These are phyloP conservation scores for Sarocladiaceae sp. DNA, from an alignment of 2,329 filamentous ascomycete genomes.

Conservation along the genomic window DNA sequence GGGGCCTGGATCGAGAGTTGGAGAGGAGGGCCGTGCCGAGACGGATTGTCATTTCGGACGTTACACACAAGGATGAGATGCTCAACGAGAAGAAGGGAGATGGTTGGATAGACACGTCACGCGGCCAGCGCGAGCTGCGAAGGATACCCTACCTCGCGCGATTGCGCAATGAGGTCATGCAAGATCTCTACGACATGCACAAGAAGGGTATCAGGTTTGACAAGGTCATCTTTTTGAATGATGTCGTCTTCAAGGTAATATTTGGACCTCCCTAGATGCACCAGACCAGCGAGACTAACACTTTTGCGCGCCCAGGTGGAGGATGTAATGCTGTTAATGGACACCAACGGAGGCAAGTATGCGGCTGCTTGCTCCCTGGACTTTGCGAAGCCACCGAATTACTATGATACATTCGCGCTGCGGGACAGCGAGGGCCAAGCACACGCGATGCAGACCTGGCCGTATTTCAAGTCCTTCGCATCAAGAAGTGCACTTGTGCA, in stretches of 20 bases:
- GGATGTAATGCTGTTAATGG: slow-evolving; percentile 51
- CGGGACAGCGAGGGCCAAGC: slow-evolving; percentile 48
- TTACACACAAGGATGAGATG: slow-evolving; percentile 54
- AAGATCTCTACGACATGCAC: slow-evolving; percentile 50
- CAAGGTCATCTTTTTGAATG: slow-evolving; percentile 58
- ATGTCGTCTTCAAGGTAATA: slow-evolving; percentile 56
- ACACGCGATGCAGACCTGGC: slow-evolving; percentile 51
- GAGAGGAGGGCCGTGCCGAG: slow-evolving; percentile 47
- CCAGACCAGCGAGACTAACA: neutral
- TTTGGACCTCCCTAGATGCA: neutral
- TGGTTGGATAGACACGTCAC: slow-evolving; percentile 62
- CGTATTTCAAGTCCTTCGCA: slow-evolving; percentile 47
- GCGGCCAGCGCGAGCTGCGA: slow-evolving; percentile 50
- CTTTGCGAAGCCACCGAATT: slow-evolving; percentile 47
- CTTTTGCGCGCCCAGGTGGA: slow-evolving; percentile 33
- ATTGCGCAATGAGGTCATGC: slow-evolving; percentile 59
- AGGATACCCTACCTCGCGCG: slow-evolving; percentile 66
- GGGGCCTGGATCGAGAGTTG: slow-evolving; percentile 50
- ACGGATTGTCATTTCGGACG: slow-evolving; percentile 53
- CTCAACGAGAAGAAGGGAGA: slow-evolving; percentile 34
- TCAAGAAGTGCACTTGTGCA: slow-evolving; percentile 52
- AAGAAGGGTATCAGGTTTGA: slow-evolving; percentile 49
- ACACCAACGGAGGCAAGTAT: slow-evolving; percentile 54
- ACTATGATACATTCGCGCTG: slow-evolving; percentile 62
- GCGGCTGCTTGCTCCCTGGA: slow-evolving; percentile 60